Evolutionary conservation across 768 basidiomycete genomes (phyloP).

Genomic region (Mycena kentingensis): DNA sequence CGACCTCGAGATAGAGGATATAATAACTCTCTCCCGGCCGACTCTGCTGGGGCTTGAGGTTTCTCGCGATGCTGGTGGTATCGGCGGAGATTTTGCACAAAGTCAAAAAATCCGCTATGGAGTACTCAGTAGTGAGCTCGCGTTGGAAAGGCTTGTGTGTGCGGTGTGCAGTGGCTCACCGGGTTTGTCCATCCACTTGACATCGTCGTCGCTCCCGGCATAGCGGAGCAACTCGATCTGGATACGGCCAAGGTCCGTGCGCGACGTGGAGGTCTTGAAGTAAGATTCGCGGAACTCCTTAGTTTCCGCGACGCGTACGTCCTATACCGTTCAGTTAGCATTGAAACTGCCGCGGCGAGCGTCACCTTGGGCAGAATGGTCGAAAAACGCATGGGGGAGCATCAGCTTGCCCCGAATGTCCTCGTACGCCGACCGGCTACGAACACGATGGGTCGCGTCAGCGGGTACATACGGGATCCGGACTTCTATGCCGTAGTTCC

Average conservation of each 20-base stretch:
- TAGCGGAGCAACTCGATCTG: constrained; percentile 26
- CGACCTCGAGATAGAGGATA: constrained; percentile 31
- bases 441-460: constrained; percentile 17
- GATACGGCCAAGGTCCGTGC: constrained; percentile 8
- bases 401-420: constrained; percentile 13
- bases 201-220: constrained; percentile 21
- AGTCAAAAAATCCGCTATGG: too few species aligned
- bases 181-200: constrained; percentile 28
- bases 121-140: constrained; percentile 16
- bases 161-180: constrained; percentile 28
- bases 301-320: constrained; percentile 36
- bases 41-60: not conserved
- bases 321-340: constrained; percentile 26
- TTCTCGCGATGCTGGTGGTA: constrained; percentile 12
- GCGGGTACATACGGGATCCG: constrained; percentile 1
- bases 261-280: constrained; percentile 1
- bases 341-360: not conserved
- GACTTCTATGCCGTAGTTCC: constrained; percentile 8
- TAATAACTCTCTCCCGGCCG: constrained; percentile 21
- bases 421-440: not conserved
- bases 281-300: constrained; percentile 28
- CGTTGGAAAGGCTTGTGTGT: constrained; percentile 27
- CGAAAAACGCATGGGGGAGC: constrained; percentile 25
- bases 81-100: constrained; percentile 20
- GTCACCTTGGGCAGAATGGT: constrained; percentile 30